Evolutionary conservation across 2,329 filamentous ascomycete genomes (phyloP).

Genomic region (Lachnellula suecica): DNA sequence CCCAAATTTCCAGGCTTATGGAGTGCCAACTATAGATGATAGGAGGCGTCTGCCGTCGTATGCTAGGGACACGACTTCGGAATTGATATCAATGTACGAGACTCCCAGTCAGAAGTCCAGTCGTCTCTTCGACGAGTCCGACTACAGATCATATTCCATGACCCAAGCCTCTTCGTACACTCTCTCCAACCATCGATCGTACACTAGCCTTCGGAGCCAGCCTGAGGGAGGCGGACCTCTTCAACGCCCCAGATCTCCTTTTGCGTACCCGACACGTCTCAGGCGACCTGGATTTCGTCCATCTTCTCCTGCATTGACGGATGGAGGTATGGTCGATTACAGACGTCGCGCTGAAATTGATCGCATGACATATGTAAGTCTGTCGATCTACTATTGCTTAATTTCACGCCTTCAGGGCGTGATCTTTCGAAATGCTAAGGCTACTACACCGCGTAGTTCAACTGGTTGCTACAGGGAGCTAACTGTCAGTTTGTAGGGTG

Average conservation of each 20-base stretch:
- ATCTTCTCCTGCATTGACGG: slow-evolving; percentile 33
- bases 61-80: slow-evolving; percentile 47
- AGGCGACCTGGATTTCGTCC: slow-evolving; percentile 48
- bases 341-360: slow-evolving; percentile 34
- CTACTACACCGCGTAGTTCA: not conserved
- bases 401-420: too few relatives aligned
- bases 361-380: slow-evolving; percentile 28
- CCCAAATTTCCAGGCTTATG: slow-evolving; percentile 24
- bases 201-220: slow-evolving; percentile 47
- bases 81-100: slow-evolving; percentile 56
- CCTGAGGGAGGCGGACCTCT: slow-evolving; percentile 38
- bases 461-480: not conserved
- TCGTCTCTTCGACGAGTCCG: slow-evolving; percentile 42
- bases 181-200: slow-evolving; percentile 48
- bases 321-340: slow-evolving; percentile 33
- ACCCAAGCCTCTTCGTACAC: slow-evolving; percentile 44
- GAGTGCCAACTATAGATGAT: slow-evolving; percentile 38
- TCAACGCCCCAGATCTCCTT: slow-evolving; percentile 57
- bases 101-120: slow-evolving; percentile 49
- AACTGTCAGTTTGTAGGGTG: slow-evolving; percentile 16
- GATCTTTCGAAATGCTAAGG: too few relatives aligned
- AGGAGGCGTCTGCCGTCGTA: slow-evolving; percentile 47
- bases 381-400: too few relatives aligned
- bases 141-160: slow-evolving; percentile 53
- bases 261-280: slow-evolving; percentile 56